Evolutionary conservation across 2,329 filamentous ascomycete genomes (phyloP).

Genomic region (Ceratocystis cubensis): DNA sequence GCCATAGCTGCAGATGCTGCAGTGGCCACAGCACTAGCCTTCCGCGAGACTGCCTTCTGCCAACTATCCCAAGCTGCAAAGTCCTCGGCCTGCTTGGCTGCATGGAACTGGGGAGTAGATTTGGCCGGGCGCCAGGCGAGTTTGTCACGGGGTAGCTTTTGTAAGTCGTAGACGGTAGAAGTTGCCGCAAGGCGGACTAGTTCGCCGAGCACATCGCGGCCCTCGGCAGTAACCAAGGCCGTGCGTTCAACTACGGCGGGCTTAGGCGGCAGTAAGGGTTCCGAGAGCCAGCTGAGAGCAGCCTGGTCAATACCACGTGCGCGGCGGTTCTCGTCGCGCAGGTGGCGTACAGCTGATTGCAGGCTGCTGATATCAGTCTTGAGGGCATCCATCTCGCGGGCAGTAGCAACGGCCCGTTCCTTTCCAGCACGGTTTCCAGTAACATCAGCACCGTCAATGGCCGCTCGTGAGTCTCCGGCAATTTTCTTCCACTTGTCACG

Average conservation of each 20-base stretch:
- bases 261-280: slow-evolving; percentile 41
- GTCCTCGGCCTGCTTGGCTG: slow-evolving; percentile 52
- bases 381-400: slow-evolving; percentile 59
- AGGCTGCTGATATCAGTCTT: slow-evolving; percentile 54
- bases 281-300: slow-evolving; percentile 48
- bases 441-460: slow-evolving; percentile 36
- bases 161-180: slow-evolving; percentile 49
- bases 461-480: slow-evolving; percentile 48
- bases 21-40: slow-evolving; percentile 34
- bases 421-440: slow-evolving; percentile 43
- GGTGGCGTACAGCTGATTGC: slow-evolving; percentile 53
- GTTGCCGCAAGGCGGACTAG: slow-evolving; percentile 48
- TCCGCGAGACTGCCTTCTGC: slow-evolving; percentile 43
- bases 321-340: slow-evolving; percentile 54
- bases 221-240: slow-evolving; percentile 44
- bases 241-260: slow-evolving; percentile 46
- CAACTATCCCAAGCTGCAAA: slow-evolving; percentile 50
- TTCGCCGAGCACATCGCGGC: slow-evolving; percentile 50
- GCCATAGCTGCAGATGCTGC: slow-evolving; percentile 16
- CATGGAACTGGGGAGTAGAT: slow-evolving; percentile 52
- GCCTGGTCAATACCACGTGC: slow-evolving; percentile 46
- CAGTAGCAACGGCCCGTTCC: slow-evolving; percentile 55
- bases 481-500: slow-evolving; percentile 60
- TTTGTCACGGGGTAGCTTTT: slow-evolving; percentile 43
- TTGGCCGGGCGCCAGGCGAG: slow-evolving; percentile 54